Evolutionary conservation across 2,329 filamentous ascomycete species (phyloP).

Genomic region (Venturia oleaginea): DNA sequence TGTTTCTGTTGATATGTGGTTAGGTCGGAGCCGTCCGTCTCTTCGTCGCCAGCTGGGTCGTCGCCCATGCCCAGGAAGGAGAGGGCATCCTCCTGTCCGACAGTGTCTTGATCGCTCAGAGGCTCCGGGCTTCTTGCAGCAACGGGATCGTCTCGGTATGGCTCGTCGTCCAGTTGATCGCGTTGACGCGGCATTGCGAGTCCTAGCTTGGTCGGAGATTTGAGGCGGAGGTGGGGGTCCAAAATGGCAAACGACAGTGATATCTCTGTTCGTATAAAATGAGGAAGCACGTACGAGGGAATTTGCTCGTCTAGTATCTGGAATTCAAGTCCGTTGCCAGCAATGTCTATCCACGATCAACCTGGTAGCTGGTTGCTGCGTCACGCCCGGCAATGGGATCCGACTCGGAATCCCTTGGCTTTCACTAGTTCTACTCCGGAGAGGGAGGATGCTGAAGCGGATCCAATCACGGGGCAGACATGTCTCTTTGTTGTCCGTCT

Average conservation of each 20-base stretch:
- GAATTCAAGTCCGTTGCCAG: not conserved
- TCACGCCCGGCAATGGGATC: not conserved
- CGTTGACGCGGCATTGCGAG: constrained; percentile 6
- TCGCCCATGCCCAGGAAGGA: constrained; percentile 14
- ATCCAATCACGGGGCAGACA: not conserved
- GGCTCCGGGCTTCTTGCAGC: constrained; percentile 6
- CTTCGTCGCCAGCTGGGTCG: constrained; percentile 4
- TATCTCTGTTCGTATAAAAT: not conserved
- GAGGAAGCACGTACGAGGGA: not conserved
- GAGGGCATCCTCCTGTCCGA: constrained; percentile 13
- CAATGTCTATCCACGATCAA: not conserved
- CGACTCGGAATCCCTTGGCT: constrained; percentile 1
- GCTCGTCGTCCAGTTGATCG: constrained; percentile 3
- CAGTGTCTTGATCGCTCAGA: constrained; percentile 11
- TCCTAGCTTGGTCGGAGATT: not conserved
- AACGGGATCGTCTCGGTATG: constrained; percentile 12
- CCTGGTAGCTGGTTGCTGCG: not conserved
- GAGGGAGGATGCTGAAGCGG: not conserved
- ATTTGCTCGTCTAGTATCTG: not conserved
- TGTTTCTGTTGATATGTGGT: constrained; percentile 13
- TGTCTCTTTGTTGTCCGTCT: too few relatives aligned
- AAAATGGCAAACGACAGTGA: constrained; percentile 1
- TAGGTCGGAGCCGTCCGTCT: not conserved
- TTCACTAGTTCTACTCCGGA: too few relatives aligned
- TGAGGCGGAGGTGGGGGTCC: not conserved